Conservation (phyloP, 2,329 filamentous ascomycete species). For the Arthrinium puccinioides region DNA sequence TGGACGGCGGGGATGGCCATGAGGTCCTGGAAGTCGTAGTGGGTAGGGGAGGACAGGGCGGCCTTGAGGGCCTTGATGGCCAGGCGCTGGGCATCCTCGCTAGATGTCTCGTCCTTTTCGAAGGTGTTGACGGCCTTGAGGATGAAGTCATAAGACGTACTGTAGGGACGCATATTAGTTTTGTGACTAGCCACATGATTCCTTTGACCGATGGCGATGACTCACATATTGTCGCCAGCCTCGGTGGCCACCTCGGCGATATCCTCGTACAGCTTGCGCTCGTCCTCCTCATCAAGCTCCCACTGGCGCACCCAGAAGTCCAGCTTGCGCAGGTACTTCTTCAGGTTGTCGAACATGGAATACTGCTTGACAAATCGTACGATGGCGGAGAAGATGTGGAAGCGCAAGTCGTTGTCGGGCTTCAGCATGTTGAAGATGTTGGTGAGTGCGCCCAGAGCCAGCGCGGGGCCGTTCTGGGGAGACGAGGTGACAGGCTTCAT, state of each 20-base stretch:
- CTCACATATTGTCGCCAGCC: constrained; percentile 68
- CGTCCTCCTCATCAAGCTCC: constrained; percentile 74
- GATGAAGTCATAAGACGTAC: constrained; percentile 60
- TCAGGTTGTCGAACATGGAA: constrained; percentile 74
- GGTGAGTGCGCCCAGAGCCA: constrained; percentile 82
- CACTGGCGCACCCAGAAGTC: constrained; percentile 76
- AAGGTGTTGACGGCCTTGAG: constrained; percentile 56
- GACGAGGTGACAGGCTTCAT: constrained; percentile 80
- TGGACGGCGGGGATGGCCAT: constrained; percentile 78
- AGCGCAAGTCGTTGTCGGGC: constrained; percentile 69
- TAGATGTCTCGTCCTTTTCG: constrained; percentile 48
- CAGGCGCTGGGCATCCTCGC: constrained; percentile 53
- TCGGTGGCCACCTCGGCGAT: constrained; percentile 76
- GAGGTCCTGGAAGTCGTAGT: constrained; percentile 73
- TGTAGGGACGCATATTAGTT: constrained; percentile 13
- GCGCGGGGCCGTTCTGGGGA: constrained; percentile 72
- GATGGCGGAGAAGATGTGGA: constrained; percentile 85
- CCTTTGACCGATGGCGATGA: constrained; percentile 12
- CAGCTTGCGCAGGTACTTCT: constrained; percentile 75
- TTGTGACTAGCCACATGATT: background rate
- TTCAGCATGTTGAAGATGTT: constrained; percentile 94
- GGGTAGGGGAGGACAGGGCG: constrained; percentile 43
- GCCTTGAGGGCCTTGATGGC: constrained; percentile 50
- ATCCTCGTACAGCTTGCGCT: constrained; percentile 77
- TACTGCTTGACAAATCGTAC: constrained; percentile 72